These are phyloP conservation scores for Plasmodium falciparum DNA, from an alignment of 169 alveolate genomes.

Conservation along the genomic window DNA sequence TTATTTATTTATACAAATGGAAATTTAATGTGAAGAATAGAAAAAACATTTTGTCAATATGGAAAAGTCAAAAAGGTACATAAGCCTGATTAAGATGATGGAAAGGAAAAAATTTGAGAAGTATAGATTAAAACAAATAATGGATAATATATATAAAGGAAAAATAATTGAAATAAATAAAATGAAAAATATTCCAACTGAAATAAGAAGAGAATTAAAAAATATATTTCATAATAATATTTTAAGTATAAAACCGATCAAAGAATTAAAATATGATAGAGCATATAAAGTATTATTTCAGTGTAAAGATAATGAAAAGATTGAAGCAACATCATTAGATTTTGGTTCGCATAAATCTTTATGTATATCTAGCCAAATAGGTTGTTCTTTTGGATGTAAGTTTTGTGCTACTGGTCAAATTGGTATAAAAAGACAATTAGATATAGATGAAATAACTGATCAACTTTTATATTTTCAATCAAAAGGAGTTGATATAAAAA, in stretches of 20 bases:
- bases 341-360: slow-evolving; percentile 88
- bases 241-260: slow-evolving; percentile 80
- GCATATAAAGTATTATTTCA: slow-evolving; percentile 88
- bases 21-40: too few relatives aligned
- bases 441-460: slow-evolving; percentile 90
- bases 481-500: slow-evolving; percentile 83
- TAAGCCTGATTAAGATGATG: slow-evolving; percentile 26
- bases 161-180: slow-evolving; percentile 74
- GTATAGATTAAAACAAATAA: slow-evolving; percentile 81
- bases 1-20: background rate
- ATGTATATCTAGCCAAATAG: slow-evolving; percentile 91
- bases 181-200: slow-evolving; percentile 84
- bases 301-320: slow-evolving; percentile 85
- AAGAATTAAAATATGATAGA: slow-evolving; percentile 81
- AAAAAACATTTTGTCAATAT: background rate
- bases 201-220: slow-evolving; percentile 78
- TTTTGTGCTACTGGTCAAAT: slow-evolving; percentile 92
- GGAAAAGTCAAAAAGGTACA: slow-evolving; percentile 64
- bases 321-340: slow-evolving; percentile 88
- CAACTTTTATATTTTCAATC: slow-evolving; percentile 88
- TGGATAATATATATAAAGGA: slow-evolving; percentile 81
- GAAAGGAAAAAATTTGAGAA: slow-evolving; percentile 57
- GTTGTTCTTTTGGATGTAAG: slow-evolving; percentile 89
- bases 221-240: slow-evolving; percentile 77
- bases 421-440: slow-evolving; percentile 89